phyloP scores from a whole-genome alignment of 768 basidiomycete species.

The Antrodiella citrinella region DNA sequence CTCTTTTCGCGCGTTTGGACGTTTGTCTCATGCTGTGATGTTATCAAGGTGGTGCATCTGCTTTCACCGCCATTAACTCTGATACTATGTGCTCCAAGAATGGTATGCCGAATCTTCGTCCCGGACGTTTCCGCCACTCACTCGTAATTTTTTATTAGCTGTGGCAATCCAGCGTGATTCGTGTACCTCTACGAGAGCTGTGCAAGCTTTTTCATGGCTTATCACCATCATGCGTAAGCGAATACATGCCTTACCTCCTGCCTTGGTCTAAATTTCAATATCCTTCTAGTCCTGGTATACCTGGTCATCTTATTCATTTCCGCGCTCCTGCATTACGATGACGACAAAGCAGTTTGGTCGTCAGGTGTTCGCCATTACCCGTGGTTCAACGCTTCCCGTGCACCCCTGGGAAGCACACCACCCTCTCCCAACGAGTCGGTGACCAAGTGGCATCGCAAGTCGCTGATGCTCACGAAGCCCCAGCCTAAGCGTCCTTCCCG shows the following conservation, averaged over 20 bases:
- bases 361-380: constrained; percentile 38
- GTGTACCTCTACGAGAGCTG: constrained; percentile 47
- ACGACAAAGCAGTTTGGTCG: constrained; percentile 45
- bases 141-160: not conserved
- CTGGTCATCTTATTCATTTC: constrained; percentile 39
- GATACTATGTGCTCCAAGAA: constrained; percentile 25
- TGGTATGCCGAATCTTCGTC: constrained; percentile 13
- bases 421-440: constrained; percentile 27
- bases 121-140: not conserved
- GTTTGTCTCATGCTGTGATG: not conserved
- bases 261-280: constrained; percentile 5
- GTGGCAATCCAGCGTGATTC: not conserved
- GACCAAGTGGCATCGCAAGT: constrained; percentile 20
- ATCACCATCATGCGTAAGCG: constrained; percentile 8
- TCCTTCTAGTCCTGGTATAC: constrained; percentile 47
- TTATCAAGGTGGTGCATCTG: constrained; percentile 44
- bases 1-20: not conserved
- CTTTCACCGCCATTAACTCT: constrained; percentile 34
- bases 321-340: constrained; percentile 32
- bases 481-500: constrained; percentile 32
- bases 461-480: constrained; percentile 35
- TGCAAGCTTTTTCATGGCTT: constrained; percentile 56
- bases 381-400: constrained; percentile 20
- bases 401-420: constrained; percentile 27
- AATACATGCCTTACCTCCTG: not conserved